Percentiles rank a stretch among this genome's conserved stretches.
These are phyloP conservation scores for Nakazawaea pomicola DNA, from an alignment of 805 yeast genomes.

Conservation along the genomic window DNA sequence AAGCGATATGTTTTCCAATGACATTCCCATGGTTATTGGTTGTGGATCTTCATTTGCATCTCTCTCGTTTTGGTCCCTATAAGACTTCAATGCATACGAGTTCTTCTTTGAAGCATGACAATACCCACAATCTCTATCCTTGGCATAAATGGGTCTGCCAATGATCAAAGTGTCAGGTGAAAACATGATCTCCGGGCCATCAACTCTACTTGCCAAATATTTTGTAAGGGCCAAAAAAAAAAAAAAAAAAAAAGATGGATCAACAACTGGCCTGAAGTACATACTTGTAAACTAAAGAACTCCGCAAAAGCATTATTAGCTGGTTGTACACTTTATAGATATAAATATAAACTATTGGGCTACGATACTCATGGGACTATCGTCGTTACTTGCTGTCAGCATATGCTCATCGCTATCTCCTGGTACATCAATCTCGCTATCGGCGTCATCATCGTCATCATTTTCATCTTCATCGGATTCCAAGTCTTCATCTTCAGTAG, in stretches of 20 bases:
- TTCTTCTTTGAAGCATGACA: constrained; percentile 47
- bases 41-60: constrained; percentile 14
- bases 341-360: not conserved
- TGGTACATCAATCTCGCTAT: constrained; percentile 1
- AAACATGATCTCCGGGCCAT: no score
- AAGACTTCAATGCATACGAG: constrained; percentile 34
- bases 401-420: constrained; percentile 12
- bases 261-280: no score
- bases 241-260: not conserved
- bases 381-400: constrained; percentile 12
- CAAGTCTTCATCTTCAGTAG: constrained; percentile 30
- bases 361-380: constrained; percentile 11
- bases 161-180: constrained; percentile 28
- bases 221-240: not conserved
- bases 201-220: no score
- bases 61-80: constrained; percentile 1
- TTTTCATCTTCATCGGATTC: constrained; percentile 18
- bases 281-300: not conserved
- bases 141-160: constrained; percentile 39
- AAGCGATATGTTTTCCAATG: constrained; percentile 40
- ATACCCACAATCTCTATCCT: constrained; percentile 61
- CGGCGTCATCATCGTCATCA: constrained; percentile 1
- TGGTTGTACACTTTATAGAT: not conserved
- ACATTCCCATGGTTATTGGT: constrained; percentile 32
- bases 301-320: no score